Evolutionary conservation across 768 basidiomycete genomes (phyloP).

Genomic region (Kwoniella mangroviensis): DNA sequence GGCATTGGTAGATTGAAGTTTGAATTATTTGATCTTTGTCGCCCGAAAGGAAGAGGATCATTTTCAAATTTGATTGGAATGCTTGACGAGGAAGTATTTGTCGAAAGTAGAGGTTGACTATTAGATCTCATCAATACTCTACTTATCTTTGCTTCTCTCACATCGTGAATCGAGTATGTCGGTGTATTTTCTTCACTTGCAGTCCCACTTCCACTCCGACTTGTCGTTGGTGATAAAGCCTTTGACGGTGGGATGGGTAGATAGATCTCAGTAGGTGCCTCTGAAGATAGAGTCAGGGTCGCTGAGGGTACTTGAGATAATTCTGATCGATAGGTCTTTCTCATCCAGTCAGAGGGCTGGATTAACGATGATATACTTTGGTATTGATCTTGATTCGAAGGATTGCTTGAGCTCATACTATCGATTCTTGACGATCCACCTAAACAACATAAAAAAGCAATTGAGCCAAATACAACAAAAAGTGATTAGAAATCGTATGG

Average conservation of each 20-base stretch:
- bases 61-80: neutral
- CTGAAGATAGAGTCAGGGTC: neutral
- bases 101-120: neutral
- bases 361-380: neutral
- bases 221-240: neutral
- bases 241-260: neutral
- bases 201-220: neutral
- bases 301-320: neutral
- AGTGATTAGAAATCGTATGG: too few relatives aligned
- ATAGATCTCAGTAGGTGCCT: neutral
- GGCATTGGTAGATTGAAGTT: neutral
- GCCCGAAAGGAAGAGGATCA: neutral
- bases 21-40: neutral
- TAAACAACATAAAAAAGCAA: neutral
- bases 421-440: neutral
- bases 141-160: neutral
- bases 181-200: neutral
- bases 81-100: neutral
- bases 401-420: neutral
- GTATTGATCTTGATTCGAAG: neutral
- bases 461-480: too few relatives aligned
- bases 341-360: neutral
- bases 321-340: slow-evolving; percentile 1
- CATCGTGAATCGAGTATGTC: neutral
- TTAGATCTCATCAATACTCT: neutral